Evolutionary conservation across 1,139 yeast species (phyloP).

Genomic region (Insectozyma bohioensis): DNA sequence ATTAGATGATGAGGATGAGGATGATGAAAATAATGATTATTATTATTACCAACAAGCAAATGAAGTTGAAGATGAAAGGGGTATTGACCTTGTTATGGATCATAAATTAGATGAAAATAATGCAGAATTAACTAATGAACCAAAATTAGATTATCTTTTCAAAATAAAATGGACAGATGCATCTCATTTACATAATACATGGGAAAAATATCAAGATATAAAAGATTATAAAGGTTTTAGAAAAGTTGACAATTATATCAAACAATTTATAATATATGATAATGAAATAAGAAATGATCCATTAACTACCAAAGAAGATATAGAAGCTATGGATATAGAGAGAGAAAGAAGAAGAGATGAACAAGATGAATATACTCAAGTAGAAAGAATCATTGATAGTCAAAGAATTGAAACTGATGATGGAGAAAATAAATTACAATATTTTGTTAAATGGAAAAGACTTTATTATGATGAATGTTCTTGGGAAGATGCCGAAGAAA

Average conservation of each 20-base stretch:
- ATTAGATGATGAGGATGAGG: conserved; percentile 31
- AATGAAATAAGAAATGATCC: conserved; percentile 78
- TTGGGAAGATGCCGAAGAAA: conserved; percentile 92
- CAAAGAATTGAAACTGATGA: conserved; percentile 64
- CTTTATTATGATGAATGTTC: conserved; percentile 93
- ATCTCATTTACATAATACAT: conserved; percentile 92
- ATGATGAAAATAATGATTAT: conserved; percentile 28
- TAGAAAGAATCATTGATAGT: conserved; percentile 87
- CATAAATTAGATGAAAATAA: conserved; percentile 44
- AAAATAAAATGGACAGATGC: conserved; percentile 84
- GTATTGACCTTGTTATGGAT: conserved; percentile 55
- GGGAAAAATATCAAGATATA: conserved; percentile 74
- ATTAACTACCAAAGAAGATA: conserved; percentile 79
- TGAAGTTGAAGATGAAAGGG: conserved; percentile 36
- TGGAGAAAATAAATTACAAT: conserved; percentile 66
- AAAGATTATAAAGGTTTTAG: conserved; percentile 70
- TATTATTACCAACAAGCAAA: conserved; percentile 43
- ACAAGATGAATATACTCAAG: conserved; percentile 77
- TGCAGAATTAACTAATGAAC: conserved; percentile 46
- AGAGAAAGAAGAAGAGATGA: conserved; percentile 82
- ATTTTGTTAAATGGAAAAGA: conserved; percentile 91
- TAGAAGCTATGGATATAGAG: conserved; percentile 91
- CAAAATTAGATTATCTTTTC: conserved; percentile 61
- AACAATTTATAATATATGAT: conserved; percentile 71
- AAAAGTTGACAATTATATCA: conserved; percentile 86